phyloP scores from a whole-genome alignment of 371 early-diverging fungal genomes.

The Catenaria anguillulae region DNA sequence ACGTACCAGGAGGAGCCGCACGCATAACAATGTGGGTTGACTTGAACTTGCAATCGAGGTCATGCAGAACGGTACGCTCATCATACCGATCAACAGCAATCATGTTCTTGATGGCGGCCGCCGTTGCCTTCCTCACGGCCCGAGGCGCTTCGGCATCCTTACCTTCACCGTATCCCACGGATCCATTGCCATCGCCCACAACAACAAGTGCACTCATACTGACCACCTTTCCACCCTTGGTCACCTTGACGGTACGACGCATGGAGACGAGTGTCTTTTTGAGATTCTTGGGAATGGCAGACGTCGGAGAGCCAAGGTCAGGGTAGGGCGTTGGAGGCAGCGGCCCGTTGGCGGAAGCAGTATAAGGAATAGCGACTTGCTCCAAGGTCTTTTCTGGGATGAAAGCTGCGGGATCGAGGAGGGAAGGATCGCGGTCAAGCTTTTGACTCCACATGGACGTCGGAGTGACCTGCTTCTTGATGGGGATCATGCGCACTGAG shows the following conservation, averaged over 20 bases:
- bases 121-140: constrained; percentile 81
- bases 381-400: constrained; percentile 3
- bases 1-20: constrained; percentile 75
- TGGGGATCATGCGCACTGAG: not conserved
- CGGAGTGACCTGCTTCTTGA: constrained; percentile 1
- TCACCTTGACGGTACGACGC: constrained; percentile 70
- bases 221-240: constrained; percentile 67
- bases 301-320: not conserved
- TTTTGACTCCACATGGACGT: not conserved
- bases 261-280: constrained; percentile 57
- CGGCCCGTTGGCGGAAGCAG: not conserved
- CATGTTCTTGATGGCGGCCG: constrained; percentile 74
- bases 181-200: constrained; percentile 85
- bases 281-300: constrained; percentile 17
- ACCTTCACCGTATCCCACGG: constrained; percentile 91
- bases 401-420: not conserved
- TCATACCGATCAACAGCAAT: constrained; percentile 74
- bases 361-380: not conserved
- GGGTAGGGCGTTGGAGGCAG: not conserved
- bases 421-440: not conserved
- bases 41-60: constrained; percentile 77
- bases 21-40: constrained; percentile 65
- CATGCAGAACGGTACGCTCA: constrained; percentile 81
- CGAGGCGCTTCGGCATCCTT: constrained; percentile 60
- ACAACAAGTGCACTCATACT: constrained; percentile 81